phyloP scores from a whole-genome alignment of 306 rosid genomes.

The Dalbergia oliveri region DNA sequence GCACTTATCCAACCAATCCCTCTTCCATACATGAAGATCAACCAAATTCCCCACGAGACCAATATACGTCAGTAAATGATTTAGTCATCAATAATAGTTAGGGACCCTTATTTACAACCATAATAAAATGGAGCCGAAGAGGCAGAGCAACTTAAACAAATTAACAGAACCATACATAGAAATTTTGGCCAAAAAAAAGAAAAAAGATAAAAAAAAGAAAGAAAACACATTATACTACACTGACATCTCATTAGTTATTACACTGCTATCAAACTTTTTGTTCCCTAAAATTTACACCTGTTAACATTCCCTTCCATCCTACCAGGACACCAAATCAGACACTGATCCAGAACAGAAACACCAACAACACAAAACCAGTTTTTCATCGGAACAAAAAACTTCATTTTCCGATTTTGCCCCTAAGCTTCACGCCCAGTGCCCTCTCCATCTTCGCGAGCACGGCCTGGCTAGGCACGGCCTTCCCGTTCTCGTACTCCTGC shows the following conservation, averaged over 20 bases:
- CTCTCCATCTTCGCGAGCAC: conserved; percentile 83
- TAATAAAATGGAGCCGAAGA: no score
- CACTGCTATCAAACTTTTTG: neutral
- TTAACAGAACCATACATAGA: no score
- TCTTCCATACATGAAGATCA: no score
- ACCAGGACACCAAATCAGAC: neutral
- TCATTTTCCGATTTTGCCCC: conserved; percentile 75
- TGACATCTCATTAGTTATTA: neutral
- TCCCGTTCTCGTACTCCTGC: conserved; percentile 88
- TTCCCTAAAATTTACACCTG: neutral
- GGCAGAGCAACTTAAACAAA: no score
- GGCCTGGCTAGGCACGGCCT: conserved; percentile 78
- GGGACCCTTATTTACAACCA: no score
- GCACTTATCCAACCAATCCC: no score
- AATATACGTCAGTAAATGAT: no score
- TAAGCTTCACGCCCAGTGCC: conserved; percentile 75
- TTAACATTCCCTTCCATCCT: neutral
- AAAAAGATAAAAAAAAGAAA: no score
- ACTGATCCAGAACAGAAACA: neutral
- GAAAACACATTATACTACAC: neutral
- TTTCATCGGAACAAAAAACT: no score
- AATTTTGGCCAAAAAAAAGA: no score
- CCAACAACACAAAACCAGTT: neutral
- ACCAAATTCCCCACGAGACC: no score
- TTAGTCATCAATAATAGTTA: no score